Evolutionary conservation across 805 yeast genomes (phyloP), one percentile per base, ranked within the genome.

Genomic region (Lipomyces chichibuensis): DNA sequence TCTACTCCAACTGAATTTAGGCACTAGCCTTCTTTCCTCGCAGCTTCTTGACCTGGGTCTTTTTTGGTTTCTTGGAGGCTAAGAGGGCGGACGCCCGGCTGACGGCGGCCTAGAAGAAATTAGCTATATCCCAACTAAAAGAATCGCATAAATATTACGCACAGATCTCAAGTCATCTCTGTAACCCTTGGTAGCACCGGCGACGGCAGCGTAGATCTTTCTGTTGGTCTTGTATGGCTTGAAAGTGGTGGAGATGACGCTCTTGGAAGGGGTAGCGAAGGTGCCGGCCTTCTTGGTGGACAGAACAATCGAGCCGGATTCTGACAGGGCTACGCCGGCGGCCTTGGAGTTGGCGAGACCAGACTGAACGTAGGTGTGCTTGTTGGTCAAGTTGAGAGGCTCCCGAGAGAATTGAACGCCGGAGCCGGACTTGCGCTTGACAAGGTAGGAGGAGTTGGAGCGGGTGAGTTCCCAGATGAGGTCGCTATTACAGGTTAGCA

Each of bases 391-490:
- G 81, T 83, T 83, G 73, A 84, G 77, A 74, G 86, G 85, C 78
- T 84, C 87, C 65, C 79, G 74, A 72, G 86, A 83, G 76, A 82
- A 78, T 68, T 73, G 75, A 65, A 77, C 76, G 68, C 81, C 83
- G 63, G 80, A 81, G 60, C 75, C 74, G 64, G 74, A 71, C 70
- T 80, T 69, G 72, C 83, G 78, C 82, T 82, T 83, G 71, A 83
- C 84, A 66, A 83, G 78, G 81, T 72, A 83, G 69, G 82, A 74
- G 65, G 82, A 78, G 80, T 83, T 78, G 73, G 77, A 74, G 73
- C 84, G 82, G 79, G 84, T 79, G 64, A 84, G 75, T 73, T 81
- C 83, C 86, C 86, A 83, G 80, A 83, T 76, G 67, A 83, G 80
- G 73, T 84, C 86, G 82, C 71, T 69, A 25, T 39, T 35, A 9